These are phyloP conservation scores for Mycena olivaceomarginata DNA, from an alignment of 768 basidiomycete genomes.

Conservation along the genomic window DNA sequence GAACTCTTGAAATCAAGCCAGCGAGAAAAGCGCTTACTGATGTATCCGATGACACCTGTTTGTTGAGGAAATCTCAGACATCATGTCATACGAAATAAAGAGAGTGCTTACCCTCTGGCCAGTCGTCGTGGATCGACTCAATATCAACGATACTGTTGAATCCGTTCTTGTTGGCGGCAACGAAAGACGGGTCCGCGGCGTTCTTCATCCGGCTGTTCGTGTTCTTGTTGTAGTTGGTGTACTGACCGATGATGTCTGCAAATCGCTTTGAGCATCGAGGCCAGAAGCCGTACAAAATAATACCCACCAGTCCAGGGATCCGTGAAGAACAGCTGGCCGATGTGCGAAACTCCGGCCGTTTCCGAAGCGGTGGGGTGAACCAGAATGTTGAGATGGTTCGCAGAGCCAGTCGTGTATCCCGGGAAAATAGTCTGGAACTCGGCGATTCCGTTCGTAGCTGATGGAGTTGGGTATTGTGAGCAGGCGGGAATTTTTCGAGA, in stretches of 20 bases:
- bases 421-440: conserved; percentile 62
- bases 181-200: conserved; percentile 55
- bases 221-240: conserved; percentile 55
- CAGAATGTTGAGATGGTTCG: conserved; percentile 60
- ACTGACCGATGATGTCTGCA: conserved; percentile 49
- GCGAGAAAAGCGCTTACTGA: conserved; percentile 12
- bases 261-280: background rate
- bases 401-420: conserved; percentile 56
- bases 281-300: background rate
- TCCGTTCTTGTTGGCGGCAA: conserved; percentile 48
- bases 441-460: conserved; percentile 59
- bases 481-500: background rate
- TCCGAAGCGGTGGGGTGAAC: conserved; percentile 54
- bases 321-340: conserved; percentile 63
- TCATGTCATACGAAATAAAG: background rate
- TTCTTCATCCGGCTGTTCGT: conserved; percentile 52
- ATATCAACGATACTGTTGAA: conserved; percentile 51
- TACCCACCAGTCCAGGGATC: conserved; percentile 54
- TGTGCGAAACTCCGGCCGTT: conserved; percentile 52
- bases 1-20: background rate
- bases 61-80: background rate
- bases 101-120: conserved; percentile 47
- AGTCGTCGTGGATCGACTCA: background rate
- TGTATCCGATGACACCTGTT: conserved; percentile 35
- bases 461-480: conserved; percentile 27